Evolutionary conservation across 2,329 filamentous ascomycete genomes (phyloP).

Genomic region (Diaporthe sp.): DNA sequence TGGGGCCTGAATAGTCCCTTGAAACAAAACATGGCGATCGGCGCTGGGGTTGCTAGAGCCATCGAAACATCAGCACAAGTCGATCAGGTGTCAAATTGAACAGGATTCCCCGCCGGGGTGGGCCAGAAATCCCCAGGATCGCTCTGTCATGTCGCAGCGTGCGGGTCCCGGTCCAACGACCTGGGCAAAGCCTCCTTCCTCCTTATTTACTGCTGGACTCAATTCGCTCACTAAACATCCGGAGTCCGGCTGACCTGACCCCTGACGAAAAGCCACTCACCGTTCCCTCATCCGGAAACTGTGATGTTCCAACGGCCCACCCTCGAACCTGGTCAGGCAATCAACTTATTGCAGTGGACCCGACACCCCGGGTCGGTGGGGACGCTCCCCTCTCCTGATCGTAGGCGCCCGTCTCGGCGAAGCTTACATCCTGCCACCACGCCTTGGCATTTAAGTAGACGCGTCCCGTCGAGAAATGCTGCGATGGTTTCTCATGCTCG

Average conservation of each 20-base stretch:
- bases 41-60: neutral
- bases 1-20: neutral
- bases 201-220: no score
- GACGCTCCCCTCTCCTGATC: neutral
- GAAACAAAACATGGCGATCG: constrained; percentile 16
- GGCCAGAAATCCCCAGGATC: constrained; percentile 14
- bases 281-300: constrained; percentile 2
- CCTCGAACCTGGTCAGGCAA: constrained; percentile 3
- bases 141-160: neutral
- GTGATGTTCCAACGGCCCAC: constrained; percentile 11
- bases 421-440: neutral
- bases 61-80: constrained; percentile 2
- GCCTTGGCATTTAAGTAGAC: neutral
- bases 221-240: neutral
- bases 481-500: no score
- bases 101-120: constrained; percentile 10
- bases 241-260: constrained; percentile 3
- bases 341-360: constrained; percentile 27
- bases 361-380: neutral
- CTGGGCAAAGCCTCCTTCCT: no score
- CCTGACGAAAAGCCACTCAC: neutral
- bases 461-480: neutral
- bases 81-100: constrained; percentile 28
- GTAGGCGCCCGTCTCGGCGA: constrained; percentile 20
- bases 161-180: neutral